Conservation (phyloP, 495 filamentous ascomycete species). For the Halenospora varia region DNA sequence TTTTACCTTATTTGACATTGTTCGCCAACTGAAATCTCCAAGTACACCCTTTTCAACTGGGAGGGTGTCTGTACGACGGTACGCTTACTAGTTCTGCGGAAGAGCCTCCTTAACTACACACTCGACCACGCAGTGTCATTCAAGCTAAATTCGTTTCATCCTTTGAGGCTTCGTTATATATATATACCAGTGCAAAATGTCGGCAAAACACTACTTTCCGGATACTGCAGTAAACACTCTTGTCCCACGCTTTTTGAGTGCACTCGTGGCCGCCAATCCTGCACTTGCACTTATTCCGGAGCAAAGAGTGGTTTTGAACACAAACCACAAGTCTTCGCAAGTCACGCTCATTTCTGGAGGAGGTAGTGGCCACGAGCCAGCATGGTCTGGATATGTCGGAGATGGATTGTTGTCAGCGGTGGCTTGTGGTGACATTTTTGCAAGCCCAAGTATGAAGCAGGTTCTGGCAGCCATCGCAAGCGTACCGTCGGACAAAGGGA, state of each 20-base stretch:
- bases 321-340: constrained; percentile 41
- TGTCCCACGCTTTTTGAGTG: constrained; percentile 51
- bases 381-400: constrained; percentile 61
- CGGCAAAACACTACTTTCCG: constrained; percentile 22
- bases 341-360: constrained; percentile 59
- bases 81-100: too few species aligned
- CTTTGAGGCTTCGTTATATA: too few species aligned
- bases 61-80: too few species aligned
- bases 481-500: constrained; percentile 52
- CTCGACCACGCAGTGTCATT: too few species aligned
- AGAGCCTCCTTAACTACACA: too few species aligned
- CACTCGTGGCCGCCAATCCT: constrained; percentile 52
- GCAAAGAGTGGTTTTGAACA: constrained; percentile 54
- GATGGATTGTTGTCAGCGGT: constrained; percentile 56
- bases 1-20: too few species aligned
- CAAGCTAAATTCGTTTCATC: too few species aligned
- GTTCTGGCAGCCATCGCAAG: constrained; percentile 53
- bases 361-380: constrained; percentile 59
- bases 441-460: constrained; percentile 57
- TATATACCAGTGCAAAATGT: too few species aligned
- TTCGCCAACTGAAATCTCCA: too few species aligned
- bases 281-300: constrained; percentile 50
- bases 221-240: constrained; percentile 30
- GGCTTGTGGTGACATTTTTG: constrained; percentile 59
- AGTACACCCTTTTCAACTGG: too few species aligned